A percentile compares a stretch with the other conserved stretches of the same genome.
These are phyloP conservation scores for Dactylorhiza incarnata DNA, from an alignment of 106 monocot genomes.

Conservation along the genomic window DNA sequence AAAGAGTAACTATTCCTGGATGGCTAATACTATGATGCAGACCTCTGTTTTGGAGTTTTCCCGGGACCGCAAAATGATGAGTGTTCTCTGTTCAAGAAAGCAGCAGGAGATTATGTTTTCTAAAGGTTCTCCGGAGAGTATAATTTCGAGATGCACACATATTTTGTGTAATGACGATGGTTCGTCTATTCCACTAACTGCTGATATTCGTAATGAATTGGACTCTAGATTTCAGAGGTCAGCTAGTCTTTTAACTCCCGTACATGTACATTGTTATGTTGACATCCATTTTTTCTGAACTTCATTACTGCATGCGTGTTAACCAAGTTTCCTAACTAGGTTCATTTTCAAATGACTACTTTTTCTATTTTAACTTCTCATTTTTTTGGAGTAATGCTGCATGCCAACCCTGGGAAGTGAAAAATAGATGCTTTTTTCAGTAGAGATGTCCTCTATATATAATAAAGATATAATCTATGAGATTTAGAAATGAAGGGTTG, in stretches of 20 bases:
- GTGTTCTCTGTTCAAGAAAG: constrained; percentile 91
- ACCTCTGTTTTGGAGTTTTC: constrained; percentile 85
- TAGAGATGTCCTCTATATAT: no score
- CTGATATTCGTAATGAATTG: constrained; percentile 81
- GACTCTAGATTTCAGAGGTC: constrained; percentile 81
- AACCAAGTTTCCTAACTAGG: neutral
- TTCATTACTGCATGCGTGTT: neutral
- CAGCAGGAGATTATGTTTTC: constrained; percentile 98
- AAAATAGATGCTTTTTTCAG: no score
- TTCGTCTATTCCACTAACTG: constrained; percentile 87
- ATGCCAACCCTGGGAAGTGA: no score
- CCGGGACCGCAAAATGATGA: constrained; percentile 99
- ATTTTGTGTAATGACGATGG: constrained; percentile 98
- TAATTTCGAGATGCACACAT: constrained; percentile 88
- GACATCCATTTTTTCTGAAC: neutral
- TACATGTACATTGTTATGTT: neutral
- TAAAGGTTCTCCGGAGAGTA: constrained; percentile 97
- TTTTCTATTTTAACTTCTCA: no score
- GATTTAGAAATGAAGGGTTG: no score
- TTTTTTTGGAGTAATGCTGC: no score
- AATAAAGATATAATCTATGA: no score
- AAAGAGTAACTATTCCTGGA: constrained; percentile 2
- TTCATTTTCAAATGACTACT: neutral
- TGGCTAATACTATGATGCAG: constrained; percentile 22
- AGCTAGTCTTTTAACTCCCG: constrained; percentile 12